A percentile compares a stretch with the other conserved stretches of the same genome.
These are phyloP conservation scores for Alternaria postmessia DNA, from an alignment of 2,329 filamentous ascomycete species.

Conservation along the genomic window DNA sequence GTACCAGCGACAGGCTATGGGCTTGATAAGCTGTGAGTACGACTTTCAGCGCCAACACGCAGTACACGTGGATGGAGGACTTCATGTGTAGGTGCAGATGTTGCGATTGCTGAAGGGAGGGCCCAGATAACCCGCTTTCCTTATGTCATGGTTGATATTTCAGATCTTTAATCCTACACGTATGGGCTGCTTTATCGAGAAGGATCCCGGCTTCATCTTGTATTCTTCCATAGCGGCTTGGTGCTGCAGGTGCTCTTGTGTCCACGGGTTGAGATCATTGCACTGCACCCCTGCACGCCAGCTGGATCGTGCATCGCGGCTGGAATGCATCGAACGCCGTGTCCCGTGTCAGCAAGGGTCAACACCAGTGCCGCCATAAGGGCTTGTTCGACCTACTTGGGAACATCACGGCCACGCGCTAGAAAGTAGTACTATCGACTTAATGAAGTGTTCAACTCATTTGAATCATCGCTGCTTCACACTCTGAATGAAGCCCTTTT, in stretches of 20 bases:
- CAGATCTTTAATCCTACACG: neutral
- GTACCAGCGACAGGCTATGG: neutral
- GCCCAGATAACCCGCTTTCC: neutral
- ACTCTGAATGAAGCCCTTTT: slow-evolving; percentile 9
- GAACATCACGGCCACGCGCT: neutral
- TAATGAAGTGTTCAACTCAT: slow-evolving; percentile 5
- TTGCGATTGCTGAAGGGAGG: neutral
- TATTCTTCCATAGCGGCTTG: neutral
- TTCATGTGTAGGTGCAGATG: neutral
- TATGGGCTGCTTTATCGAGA: neutral
- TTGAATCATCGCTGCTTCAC: slow-evolving; percentile 11
- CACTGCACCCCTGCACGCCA: neutral
- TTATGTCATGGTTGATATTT: too few relatives aligned
- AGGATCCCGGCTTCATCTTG: neutral
- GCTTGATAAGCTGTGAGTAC: neutral
- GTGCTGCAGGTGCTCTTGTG: neutral
- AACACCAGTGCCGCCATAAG: neutral
- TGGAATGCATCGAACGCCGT: neutral
- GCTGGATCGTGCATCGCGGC: neutral
- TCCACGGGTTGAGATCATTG: neutral
- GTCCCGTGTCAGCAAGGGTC: neutral
- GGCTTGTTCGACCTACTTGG: neutral
- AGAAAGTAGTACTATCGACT: neutral
- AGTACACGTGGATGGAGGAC: neutral
- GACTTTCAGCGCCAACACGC: neutral